These are phyloP conservation scores for Linnemannia exigua DNA, from an alignment of 192 early-diverging fungal genomes.

Conservation along the genomic window DNA sequence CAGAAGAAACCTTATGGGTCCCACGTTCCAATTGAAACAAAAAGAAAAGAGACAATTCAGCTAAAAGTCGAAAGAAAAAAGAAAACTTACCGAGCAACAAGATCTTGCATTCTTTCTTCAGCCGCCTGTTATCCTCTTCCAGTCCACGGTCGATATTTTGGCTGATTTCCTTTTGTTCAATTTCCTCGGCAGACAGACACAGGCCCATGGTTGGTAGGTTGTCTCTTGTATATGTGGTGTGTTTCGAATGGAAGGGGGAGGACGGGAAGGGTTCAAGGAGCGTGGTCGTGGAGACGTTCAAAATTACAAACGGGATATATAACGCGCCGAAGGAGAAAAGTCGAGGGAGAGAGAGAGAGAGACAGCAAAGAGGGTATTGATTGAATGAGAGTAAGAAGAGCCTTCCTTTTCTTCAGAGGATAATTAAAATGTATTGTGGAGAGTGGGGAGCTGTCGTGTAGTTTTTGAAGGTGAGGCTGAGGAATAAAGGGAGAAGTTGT, in stretches of 20 bases:
- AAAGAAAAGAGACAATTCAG: background rate
- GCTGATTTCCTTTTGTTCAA: conserved; percentile 63
- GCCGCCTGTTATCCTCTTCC: conserved; percentile 70
- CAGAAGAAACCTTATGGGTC: background rate
- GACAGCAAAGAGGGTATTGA: too few species aligned
- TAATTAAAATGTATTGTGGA: too few species aligned
- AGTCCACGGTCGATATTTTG: conserved; percentile 72
- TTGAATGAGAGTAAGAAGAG: too few species aligned
- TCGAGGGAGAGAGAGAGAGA: background rate
- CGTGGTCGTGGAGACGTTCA: background rate
- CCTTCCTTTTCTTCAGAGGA: too few species aligned
- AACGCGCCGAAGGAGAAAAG: background rate
- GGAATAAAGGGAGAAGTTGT: too few species aligned
- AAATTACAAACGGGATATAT: conserved; percentile 18
- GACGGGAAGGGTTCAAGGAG: background rate
- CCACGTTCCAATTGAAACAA: background rate
- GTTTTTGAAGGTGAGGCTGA: too few species aligned
- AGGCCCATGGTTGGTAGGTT: conserved; percentile 74
- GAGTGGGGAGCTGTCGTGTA: too few species aligned
- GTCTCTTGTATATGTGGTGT: conserved; percentile 64
- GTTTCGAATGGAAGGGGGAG: conserved; percentile 52
- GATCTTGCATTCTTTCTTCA: conserved; percentile 82
- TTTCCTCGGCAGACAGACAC: conserved; percentile 77
- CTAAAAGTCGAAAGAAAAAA: background rate
- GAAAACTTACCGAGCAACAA: conserved; percentile 71